Base-by-base conservation (phyloP, 805 yeast species). In the Candida argentea region DNA sequence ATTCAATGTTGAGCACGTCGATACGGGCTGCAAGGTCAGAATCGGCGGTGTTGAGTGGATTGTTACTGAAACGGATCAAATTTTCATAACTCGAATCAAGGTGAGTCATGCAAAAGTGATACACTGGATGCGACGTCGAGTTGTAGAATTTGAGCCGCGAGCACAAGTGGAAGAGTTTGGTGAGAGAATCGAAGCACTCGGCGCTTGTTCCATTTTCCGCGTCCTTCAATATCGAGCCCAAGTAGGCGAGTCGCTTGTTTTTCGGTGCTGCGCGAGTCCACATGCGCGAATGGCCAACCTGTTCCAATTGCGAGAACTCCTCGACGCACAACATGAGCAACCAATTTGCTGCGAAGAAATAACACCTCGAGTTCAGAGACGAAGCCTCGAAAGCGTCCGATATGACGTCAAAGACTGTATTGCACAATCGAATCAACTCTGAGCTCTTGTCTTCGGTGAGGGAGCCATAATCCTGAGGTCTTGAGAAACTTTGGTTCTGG, bases 191-290 rank as follows among this genome's bases (percentile, higher is more conserved):
- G 33, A 55, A 57, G 25, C 55, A 43, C 24, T 55, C 61, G 20
- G 56, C 38, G 26, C 44, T 52, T 4, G 43, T 23, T 7, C 48
- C 39, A 6, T 39, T 38, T 8, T 40, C 42, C 4, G 57, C 34
- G 26, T 58, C 65, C 14, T 41, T 44, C 2, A 60, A 28, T 6
- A 60, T 38, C 10, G 40, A 37, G 14, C 35, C 32, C 14, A 61
- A 37, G 34, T 49, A 61, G 22, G 48, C 54, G 14, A 55, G 38
- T 23, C 66, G 39, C 35, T 52, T 61, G 34, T 60, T 60, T 42
- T 57, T 55, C 4, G 52, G 13, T 5, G 14, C 24, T 8, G 10
- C 10, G 10, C 20, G 20, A 8, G 7, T 18, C 20, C 20, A 18
- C 7, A 8, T 8, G 15, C 20, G 24, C 14, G 17, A 20, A 20